Conservation (phyloP, 2,329 filamentous ascomycete species). For the Fusarium veterinarium region DNA sequence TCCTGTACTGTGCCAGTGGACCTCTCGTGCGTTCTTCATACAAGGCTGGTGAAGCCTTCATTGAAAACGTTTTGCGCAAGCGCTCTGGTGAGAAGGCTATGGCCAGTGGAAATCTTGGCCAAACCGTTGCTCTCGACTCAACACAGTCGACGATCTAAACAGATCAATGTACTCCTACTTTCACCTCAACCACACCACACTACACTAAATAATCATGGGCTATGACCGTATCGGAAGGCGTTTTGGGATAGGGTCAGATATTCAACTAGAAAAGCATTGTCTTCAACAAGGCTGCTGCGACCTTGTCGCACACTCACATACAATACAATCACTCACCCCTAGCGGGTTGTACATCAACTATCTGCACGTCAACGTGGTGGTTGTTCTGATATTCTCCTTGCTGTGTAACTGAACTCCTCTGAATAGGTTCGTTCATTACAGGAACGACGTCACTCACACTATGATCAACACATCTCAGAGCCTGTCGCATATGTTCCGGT, state of each 20-base stretch:
- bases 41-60: conserved; percentile 98
- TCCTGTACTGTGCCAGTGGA: conserved; percentile 94
- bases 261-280: conserved; percentile 46
- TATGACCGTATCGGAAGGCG: conserved; percentile 43
- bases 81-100: conserved; percentile 62
- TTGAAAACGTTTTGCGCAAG: conserved; percentile 97
- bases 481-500: background rate
- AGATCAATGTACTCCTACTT: conserved; percentile 10
- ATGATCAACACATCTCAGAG: background rate
- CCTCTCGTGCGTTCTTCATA: conserved; percentile 95
- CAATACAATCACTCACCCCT: conserved; percentile 23
- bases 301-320: conserved; percentile 23
- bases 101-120: conserved; percentile 50
- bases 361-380: background rate
- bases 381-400: background rate
- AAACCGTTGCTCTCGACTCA: conserved; percentile 55
- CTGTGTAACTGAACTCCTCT: conserved; percentile 8
- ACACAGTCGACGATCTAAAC: conserved; percentile 38
- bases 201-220: conserved; percentile 41
- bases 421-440: background rate
- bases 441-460: background rate
- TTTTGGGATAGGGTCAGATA: conserved; percentile 39
- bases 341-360: conserved; percentile 16
- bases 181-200: conserved; percentile 24
- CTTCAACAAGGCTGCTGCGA: conserved; percentile 46